Base-by-base conservation (phyloP, 163 green algal species). In the Volvox carteri region DNA sequence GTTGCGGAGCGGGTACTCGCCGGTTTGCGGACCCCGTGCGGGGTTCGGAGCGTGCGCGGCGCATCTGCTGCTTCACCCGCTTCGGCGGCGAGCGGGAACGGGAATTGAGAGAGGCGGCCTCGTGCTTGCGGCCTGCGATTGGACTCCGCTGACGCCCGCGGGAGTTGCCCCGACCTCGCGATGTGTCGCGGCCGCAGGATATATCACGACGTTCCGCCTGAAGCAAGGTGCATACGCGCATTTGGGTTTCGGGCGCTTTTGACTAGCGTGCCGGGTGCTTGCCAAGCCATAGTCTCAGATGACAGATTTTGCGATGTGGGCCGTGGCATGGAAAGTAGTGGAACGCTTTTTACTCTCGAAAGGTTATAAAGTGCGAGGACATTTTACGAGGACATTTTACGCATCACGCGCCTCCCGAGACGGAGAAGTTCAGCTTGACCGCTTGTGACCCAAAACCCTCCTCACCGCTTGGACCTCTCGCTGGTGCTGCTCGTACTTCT, bases 31-130 rank as follows among this genome's bases (percentile, higher is more conserved):
- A 88, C 19, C 23, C 48, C 1, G 46, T 19, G 14, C 67, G 65
- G 0, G 81, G 81, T 9, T 30, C 83, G 0, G 83, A 88, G 5
- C 83, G 67, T 1, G 83, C 80, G 0, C 83, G 67, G 25, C 67
- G 83, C 4, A 6, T 46, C n/a, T 65, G 52, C 35, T 88, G 83
- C 68, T 88, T 88, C 16, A 50, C 68, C 2, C 83, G 83, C 68
- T 88, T 88, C 35, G 50, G 68, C 2, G 83, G 83, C 23, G 83
- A 88, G 37, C 83, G 83, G 14, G 83, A 88, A 23, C 37, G 83
- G 25, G 83, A 88, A 35, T 54, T 62, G 30, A 44, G 65, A 1
- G 81, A 52, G 19, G 67, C 39, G 9, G 48, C 56, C 7, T 74
- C 46, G 68, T 81, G 83, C 50, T 88, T 88, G 48, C 68, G 83